phyloP scores from a whole-genome alignment of 352 stramenopile species.

The Thalassiosira allenii region DNA sequence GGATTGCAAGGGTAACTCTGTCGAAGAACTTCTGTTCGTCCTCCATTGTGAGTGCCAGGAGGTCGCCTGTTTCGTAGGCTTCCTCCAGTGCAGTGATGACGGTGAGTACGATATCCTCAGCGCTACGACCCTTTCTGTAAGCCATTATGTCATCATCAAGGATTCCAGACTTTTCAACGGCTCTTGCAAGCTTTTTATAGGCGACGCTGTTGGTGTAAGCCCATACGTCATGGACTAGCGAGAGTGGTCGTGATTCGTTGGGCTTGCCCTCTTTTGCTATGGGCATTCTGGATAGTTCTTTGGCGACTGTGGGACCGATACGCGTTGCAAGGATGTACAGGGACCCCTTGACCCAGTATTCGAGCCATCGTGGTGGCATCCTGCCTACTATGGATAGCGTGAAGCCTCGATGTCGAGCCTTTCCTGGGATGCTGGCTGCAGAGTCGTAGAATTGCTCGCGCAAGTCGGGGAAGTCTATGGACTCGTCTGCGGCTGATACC shows the following conservation, averaged over 20 bases:
- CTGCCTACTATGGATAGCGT: neutral
- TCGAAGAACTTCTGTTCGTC: constrained; percentile 12
- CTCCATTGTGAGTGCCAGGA: neutral
- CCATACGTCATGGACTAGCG: constrained; percentile 4
- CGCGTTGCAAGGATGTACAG: neutral
- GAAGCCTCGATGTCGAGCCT: constrained; percentile 18
- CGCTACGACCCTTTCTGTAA: neutral
- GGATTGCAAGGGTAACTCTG: neutral
- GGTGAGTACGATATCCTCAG: neutral
- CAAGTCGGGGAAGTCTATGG: neutral
- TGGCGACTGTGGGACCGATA: neutral
- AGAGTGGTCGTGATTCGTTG: neutral
- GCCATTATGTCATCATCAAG: neutral
- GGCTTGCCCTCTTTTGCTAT: neutral
- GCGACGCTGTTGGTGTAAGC: neutral
- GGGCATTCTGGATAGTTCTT: neutral
- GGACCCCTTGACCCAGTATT: constrained; percentile 6
- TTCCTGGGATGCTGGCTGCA: neutral
- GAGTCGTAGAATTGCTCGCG: neutral
- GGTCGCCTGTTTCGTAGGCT: neutral
- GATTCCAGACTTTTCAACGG: neutral
- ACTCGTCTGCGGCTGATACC: neutral
- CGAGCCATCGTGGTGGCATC: neutral
- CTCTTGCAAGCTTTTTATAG: neutral
- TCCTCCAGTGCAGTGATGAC: constrained; percentile 8